These are phyloP conservation scores for Neltuma alba DNA, from an alignment of 306 rosid species.

Conservation along the genomic window DNA sequence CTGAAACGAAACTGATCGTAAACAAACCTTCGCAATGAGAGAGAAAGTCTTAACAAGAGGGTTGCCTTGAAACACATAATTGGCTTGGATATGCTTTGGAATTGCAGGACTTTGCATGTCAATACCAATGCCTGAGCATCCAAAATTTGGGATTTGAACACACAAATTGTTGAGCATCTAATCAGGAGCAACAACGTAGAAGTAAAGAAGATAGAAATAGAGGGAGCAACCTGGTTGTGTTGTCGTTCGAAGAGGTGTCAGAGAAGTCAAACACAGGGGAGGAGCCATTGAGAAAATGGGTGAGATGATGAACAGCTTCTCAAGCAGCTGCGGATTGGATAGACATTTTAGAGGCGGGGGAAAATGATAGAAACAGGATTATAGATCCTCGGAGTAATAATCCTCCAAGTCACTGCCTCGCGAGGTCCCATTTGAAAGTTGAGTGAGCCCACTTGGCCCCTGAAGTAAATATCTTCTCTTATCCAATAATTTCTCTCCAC, in stretches of 20 bases:
- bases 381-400: too few relatives aligned
- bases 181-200: not conserved
- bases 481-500: not conserved
- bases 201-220: not conserved
- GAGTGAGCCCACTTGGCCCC: not conserved
- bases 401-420: not conserved
- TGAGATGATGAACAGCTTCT: not conserved
- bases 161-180: constrained; percentile 12
- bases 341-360: not conserved
- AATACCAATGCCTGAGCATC: constrained; percentile 19
- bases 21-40: constrained; percentile 56
- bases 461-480: not conserved
- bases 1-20: not conserved
- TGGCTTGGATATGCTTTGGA: constrained; percentile 33
- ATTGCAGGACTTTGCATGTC: constrained; percentile 8
- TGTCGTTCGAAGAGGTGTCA: constrained; percentile 36
- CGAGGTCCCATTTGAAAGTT: not conserved
- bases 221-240: constrained; percentile 48
- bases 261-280: constrained; percentile 41
- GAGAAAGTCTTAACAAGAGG: constrained; percentile 30
- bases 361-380: too few relatives aligned
- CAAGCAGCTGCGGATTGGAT: not conserved
- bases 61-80: constrained; percentile 36
- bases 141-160: not conserved
- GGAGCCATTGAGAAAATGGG: constrained; percentile 51